Base-by-base conservation (phyloP, 345 rosid species). In the Camelina hispida region DNA sequence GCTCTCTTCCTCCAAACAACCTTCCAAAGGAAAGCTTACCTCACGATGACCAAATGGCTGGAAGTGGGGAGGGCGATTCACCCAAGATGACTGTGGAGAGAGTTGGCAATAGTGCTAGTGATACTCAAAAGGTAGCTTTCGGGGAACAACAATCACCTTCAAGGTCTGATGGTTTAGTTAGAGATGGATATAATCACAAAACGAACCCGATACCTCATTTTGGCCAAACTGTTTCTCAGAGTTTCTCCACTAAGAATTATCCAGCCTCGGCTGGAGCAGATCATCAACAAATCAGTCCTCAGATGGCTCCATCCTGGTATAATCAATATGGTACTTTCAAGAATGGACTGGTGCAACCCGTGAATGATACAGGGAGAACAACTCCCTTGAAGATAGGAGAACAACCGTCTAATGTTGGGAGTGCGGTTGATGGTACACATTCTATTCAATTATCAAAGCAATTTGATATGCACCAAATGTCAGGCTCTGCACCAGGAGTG, bases 271-370 rank as follows among this genome's bases (percentile, higher is more conserved):
- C 70, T 53, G 77, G 82, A 81, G 72, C 78, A 64, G 90, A 84
- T 57, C 80, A 83, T 75, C 80, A 86, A 61, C 86, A 84, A 69
- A 75, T 89, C 67, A 89, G 89, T 81, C 85, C 84, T 62, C 93
- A 81, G 80, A 85, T 86, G 89, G 94, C 87, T 32, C 91, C 94
- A 66, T 85, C 94, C 57, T 89, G 95, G 93, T 88, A 87, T 79
- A 88, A 78, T 81, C 88, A 81, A 78, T 85, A 84, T 66, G 93
- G 96, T 25, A 80, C 86, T 25, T 82, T 83, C 75, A 91, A 79
- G 85, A 87, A 88, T 77, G 95, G 87, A 80, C 84, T 88, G 73
- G 83, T 82, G 64, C 79, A 78, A 69, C 84, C 84, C 22, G 38
- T 73, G 20, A 78, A 66, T 79, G 87, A 88, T 81, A 63, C 83